Evolutionary conservation across 768 basidiomycete genomes (phyloP), one percentile per base, ranked within the genome.

Genomic region (Lactarius hengduanensis): DNA sequence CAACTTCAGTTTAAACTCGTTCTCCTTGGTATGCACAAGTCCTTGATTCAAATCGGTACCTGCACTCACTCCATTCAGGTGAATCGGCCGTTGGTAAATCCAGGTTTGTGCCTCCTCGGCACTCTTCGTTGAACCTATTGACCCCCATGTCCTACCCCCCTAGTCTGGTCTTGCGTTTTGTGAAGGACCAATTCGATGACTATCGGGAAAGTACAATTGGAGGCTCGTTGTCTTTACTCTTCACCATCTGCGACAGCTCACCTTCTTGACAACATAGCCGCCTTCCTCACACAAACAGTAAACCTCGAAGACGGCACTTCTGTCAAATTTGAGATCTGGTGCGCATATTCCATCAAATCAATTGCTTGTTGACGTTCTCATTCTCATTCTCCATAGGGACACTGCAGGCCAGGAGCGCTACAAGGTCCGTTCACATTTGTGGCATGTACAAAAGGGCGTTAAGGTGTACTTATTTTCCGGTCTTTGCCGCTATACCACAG

Each of bases 291-390:
- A n/a, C 96, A 98, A 77, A 97, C 96, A 3, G 92, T 98, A 38
- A 89, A 87, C 15, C 83, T 97, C 47, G 90, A 95, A 58, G 91
- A 95, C 75, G 87, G 89, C 69, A 91, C 91, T 28, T 88, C 88
- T 28, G 92, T 99, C 74, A 98, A 98, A 83, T 98, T 99, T 75
- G 96, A 98, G 81, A 96, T 96, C 74, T 96, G 95, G 96, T 95
- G 74, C 32, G 85, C 75, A 62, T 11, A 3, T 63, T n/a, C 45
- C 34, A 34, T 55, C 10, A 22, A 2, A 32, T 13, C 15, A n/a
- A 11, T 36, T 34, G 26, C 32, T 4, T 64, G 32, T 22, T 16
- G 16, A 41, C 30, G 10, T 55, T 34, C 56, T 45, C 47, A 50
- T 26, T 38, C 43, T 57, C 11, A 56, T 26, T 38, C 36, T 57